phyloP scores from a whole-genome alignment of 768 basidiomycete genomes.

The Podaxis carcinomalis region DNA sequence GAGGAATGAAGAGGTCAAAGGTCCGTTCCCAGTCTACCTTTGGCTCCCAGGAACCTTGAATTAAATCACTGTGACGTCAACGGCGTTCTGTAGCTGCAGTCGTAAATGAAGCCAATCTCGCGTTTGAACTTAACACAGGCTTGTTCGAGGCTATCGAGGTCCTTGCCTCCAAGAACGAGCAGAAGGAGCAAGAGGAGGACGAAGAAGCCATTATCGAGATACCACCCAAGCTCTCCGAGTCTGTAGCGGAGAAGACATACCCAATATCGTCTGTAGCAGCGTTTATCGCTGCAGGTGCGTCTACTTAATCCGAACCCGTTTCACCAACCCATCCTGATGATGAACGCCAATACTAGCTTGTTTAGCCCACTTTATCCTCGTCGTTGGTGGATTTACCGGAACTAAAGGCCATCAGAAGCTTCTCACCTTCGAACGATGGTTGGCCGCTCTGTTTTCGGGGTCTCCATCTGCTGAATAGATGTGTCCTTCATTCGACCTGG shows the following conservation, averaged over 20 bases:
- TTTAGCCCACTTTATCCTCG: slow-evolving; percentile 44
- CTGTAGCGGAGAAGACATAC: slow-evolving; percentile 20
- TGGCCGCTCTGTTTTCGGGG: slow-evolving; percentile 17
- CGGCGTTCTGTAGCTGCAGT: slow-evolving; percentile 31
- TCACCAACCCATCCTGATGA: background rate
- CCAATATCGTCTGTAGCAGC: slow-evolving; percentile 30
- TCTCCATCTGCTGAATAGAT: slow-evolving; percentile 1
- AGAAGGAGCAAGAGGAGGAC: background rate
- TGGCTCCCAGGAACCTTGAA: background rate
- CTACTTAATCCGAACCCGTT: background rate
- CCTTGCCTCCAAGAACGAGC: slow-evolving; percentile 12
- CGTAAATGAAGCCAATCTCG: slow-evolving; percentile 42
- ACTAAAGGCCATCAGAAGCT: slow-evolving; percentile 42
- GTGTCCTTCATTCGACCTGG: background rate
- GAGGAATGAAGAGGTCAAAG: slow-evolving; percentile 35
- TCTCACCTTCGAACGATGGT: slow-evolving; percentile 35
- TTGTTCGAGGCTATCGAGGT: slow-evolving; percentile 37
- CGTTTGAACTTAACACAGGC: slow-evolving; percentile 44
- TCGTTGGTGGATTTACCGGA: slow-evolving; percentile 43
- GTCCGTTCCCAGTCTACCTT: slow-evolving; percentile 20
- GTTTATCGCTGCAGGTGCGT: slow-evolving; percentile 30
- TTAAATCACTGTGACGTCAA: background rate
- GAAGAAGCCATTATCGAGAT: background rate
- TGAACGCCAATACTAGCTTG: slow-evolving; percentile 31
- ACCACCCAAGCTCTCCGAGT: background rate